Percentiles rank a stretch among this genome's conserved stretches.
Evolutionary conservation across 179 eudicot species (phyloP).

Genomic region (Silene vulgaris): DNA sequence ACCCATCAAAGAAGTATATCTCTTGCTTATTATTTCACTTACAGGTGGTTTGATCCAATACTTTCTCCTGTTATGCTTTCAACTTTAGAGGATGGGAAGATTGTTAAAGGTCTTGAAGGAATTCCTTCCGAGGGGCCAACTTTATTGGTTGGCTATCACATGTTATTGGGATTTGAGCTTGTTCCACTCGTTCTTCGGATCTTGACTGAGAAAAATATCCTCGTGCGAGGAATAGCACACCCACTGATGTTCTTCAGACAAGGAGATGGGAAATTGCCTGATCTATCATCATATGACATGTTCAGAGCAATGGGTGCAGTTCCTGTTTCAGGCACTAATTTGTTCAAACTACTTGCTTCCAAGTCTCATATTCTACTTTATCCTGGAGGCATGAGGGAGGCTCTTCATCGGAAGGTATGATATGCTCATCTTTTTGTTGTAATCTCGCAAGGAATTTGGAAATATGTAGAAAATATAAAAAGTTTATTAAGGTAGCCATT

Average conservation of each 20-base stretch:
- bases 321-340: slow-evolving; percentile 62
- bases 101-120: slow-evolving; percentile 64
- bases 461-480: not conserved
- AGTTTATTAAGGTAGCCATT: not conserved
- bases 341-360: slow-evolving; percentile 50
- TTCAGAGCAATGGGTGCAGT: slow-evolving; percentile 59
- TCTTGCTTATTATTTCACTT: slow-evolving; percentile 6
- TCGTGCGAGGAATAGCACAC: slow-evolving; percentile 65
- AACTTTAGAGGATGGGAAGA: slow-evolving; percentile 57
- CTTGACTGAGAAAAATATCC: slow-evolving; percentile 46
- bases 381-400: slow-evolving; percentile 85
- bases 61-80: slow-evolving; percentile 66
- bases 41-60: slow-evolving; percentile 42
- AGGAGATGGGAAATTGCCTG: slow-evolving; percentile 33
- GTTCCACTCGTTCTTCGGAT: slow-evolving; percentile 39
- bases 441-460: not conserved
- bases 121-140: slow-evolving; percentile 75
- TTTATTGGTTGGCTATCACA: slow-evolving; percentile 70
- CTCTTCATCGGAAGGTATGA: slow-evolving; percentile 72
- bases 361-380: slow-evolving; percentile 69
- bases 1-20: not conserved
- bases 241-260: slow-evolving; percentile 55
- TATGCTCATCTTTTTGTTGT: not conserved
- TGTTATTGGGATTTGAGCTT: slow-evolving; percentile 60
- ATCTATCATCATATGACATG: slow-evolving; percentile 42